phyloP scores from a whole-genome alignment of 148 eudicot species.

The Silene uniflora region DNA sequence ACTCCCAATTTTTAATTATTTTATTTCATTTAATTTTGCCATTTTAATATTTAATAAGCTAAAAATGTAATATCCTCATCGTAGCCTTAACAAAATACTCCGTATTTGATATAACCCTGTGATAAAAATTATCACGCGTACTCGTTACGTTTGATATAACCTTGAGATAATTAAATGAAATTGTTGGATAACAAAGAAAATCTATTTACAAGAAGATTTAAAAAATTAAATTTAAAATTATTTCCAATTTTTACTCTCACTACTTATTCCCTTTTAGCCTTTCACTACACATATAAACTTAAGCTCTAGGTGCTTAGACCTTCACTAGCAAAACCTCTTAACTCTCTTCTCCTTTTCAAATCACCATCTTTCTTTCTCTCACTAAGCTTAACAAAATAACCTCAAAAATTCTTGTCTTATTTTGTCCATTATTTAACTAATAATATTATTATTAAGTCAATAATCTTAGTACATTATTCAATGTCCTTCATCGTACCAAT shows the following conservation, averaged over 20 bases:
- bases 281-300: constrained; percentile 3
- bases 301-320: constrained; percentile 8
- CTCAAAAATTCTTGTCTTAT: not conserved
- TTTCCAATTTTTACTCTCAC: not conserved
- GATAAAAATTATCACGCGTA: too few relatives aligned
- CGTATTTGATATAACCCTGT: too few relatives aligned
- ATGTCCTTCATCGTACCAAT: not conserved
- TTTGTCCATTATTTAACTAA: not conserved
- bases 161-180: too few relatives aligned
- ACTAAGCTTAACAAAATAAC: not conserved
- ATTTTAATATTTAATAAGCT: too few relatives aligned
- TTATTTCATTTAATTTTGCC: too few relatives aligned
- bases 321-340: constrained; percentile 2
- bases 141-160: too few relatives aligned
- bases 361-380: not conserved
- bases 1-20: too few relatives aligned
- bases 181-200: too few relatives aligned
- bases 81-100: too few relatives aligned
- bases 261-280: constrained; percentile 10
- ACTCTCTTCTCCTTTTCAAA: not conserved
- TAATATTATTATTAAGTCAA: not conserved
- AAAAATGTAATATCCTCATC: too few relatives aligned
- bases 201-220: not conserved
- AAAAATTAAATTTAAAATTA: not conserved
- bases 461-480: not conserved